Evolutionary conservation across 495 filamentous ascomycete genomes (phyloP), one percentile per base, ranked within the genome.

Genomic region (Recurvomyces mirabilis): DNA sequence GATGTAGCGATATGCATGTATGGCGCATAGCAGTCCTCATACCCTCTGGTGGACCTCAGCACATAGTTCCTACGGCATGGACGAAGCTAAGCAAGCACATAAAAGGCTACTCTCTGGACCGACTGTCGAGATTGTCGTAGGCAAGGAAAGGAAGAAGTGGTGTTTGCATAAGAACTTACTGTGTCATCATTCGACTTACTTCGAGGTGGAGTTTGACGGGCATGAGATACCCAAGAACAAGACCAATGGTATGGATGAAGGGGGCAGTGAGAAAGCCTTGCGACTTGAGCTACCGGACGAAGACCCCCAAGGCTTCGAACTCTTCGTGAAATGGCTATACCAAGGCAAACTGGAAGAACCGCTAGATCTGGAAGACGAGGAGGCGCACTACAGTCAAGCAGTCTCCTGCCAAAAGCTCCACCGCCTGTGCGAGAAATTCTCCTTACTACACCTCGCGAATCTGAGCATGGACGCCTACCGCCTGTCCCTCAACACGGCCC

Each of bases 321-420:
- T 71, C 31, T 54, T 71, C n/a, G 65, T 71, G 12, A 70, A 68
- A 49, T 71, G 68, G 66, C 54, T 71, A 13, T 71, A 71, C 37
- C 68, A 71, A 47, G 68, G 68, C 17, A 62, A 58, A 20, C 57
- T 71, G 26, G 68, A 70, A 36, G 64, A 69, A 44, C n/a, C n/a
- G n/a, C 62, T 65, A 14, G 58, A 60, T 17, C 49, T 58, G 20
- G 49, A 68, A 51, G 51, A 60, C 5, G 56, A 65, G 20, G 59
- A 68, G 6, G 54, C 59, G 38, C 68, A 69, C 48, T 71, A 68
- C 61, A 61, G 68, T 11, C 66, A 69, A 41, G 68, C 68, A 17
- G 65, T 67, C 26, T 62, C 60, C 29, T 70, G 68, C 41, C 65
- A 70, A 43, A 66, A 68, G 43, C 62, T 71, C n/a, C 68, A 69